Evolutionary conservation across 352 stramenopile genomes (phyloP), one percentile per base, ranked within the genome.

Genomic region (Phytophthora meadii): DNA sequence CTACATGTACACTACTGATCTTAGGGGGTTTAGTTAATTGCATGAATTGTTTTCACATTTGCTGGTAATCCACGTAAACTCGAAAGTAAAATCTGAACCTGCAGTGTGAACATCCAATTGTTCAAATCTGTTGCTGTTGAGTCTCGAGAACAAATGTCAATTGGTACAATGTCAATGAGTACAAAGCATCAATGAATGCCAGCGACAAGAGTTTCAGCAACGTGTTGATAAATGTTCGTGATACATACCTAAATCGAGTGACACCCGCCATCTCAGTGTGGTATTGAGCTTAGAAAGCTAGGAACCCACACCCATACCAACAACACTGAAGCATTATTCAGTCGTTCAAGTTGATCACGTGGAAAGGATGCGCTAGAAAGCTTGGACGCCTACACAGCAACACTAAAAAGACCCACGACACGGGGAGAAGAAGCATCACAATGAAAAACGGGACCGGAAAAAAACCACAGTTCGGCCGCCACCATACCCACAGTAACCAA

Each of bases 131-230:
- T n/a, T n/a, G n/a, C n/a, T n/a, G n/a, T n/a, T 60, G 56, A 4
- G 40, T 66, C n/a, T 76, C 68, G 34, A 72, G 22, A 5, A 76
- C 62, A 42, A 76, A 76, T 2, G 62, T 39, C 2, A 72, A 12
- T 24, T 69, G 58, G 36, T 76, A 68, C n/a, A n/a, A n/a, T 2
- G 62, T 39, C 2, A 72, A 12, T 24, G 66, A 54, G 36, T 76
- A 68, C 12, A 72, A 22, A 15, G 58, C 25, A 15, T 50, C 56
- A 28, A 76, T 40, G 2, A 48, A 9, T 2, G 55, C 1, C 7
- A 76, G 61, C 7, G 68, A 72, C 10, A 36, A 8, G 14, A 68
- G 28, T 37, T 76, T 53, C 15, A 72, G 5, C 11, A 52, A 25
- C 2, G 57, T 52, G 53, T 66, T n/a, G n/a, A 69, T 12, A 3